Evolutionary conservation across 1,284 basidiomycete species (phyloP).

Genomic region (Malassezia brasiliensis): DNA sequence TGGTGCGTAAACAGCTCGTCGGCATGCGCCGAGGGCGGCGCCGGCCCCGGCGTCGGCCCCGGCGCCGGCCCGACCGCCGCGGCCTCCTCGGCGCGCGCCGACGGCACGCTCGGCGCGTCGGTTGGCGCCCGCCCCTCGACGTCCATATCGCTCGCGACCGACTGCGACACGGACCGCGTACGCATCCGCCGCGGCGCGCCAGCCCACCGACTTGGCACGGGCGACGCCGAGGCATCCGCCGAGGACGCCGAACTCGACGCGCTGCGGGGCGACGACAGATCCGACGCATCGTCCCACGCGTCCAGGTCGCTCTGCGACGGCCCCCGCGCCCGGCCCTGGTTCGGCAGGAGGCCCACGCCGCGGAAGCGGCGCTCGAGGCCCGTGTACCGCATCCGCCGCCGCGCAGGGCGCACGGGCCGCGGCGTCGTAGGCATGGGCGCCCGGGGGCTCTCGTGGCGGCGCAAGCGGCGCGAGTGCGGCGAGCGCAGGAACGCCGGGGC

Average conservation of each 20-base stretch:
- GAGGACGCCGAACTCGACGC: background rate
- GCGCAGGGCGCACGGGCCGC: background rate
- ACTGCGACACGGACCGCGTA: background rate
- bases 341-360: background rate
- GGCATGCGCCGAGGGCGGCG: background rate
- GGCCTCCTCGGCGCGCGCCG: too few species aligned
- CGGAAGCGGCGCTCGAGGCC: background rate
- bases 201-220: too few species aligned
- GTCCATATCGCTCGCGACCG: background rate
- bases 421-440: background rate
- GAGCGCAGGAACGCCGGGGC: conserved; percentile 1
- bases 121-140: too few species aligned
- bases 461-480: conserved; percentile 12
- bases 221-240: background rate
- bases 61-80: too few species aligned
- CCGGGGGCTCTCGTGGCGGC: conserved; percentile 2
- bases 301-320: background rate
- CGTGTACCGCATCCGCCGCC: background rate
- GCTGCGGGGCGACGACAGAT: background rate
- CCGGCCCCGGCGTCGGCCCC: background rate
- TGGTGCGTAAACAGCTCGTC: background rate
- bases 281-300: conserved; percentile 1
- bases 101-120: too few species aligned
- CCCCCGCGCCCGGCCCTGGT: too few species aligned
- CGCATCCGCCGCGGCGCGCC: background rate